Base-by-base conservation (phyloP, 441 rosid species). In the Gossypium schwendimanii region DNA sequence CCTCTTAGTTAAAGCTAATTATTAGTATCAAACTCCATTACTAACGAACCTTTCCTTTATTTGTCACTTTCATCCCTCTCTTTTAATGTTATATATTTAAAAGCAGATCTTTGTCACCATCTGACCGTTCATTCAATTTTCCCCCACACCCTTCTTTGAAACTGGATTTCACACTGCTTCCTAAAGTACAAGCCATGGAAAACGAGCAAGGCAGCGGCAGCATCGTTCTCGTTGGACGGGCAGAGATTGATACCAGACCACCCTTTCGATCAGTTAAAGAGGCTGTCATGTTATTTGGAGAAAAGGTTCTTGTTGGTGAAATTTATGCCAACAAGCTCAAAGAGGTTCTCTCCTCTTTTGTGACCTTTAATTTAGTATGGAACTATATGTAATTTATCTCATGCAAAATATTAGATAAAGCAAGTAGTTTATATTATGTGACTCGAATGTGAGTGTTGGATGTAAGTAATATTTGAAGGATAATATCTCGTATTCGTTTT, bases 271-370 rank as follows among this genome's bases (percentile, higher is more conserved):
- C 74, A 1, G 80, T 77, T 7, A 77, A 77, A 17, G 77, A 77
- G 61, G 80, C 80, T 4, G 74, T 77, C 47, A 39, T 5, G 67
- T 69, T 73, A 63, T 77, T 77, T 14, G 80, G 80, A 3, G 77
- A 77, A 45, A 73, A 50, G 63, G 65, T 77, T 10, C 63, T 77
- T 45, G 89, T 78, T 0, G 90, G 86, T 36, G 92, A 85, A 75
- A 83, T 83, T 45, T 86, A 85, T 78, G 83, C 87, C 75, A 72
- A 54, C 82, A 86, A 84, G 81, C 79, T 91, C 79, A 75, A 60
- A 55, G 82, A 86, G 95, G 97, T 89, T 50, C 20, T 45, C 47
- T 28, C 6, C 44, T 49, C 9, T 54, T 23, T 67, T 21, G 11
- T 9, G 26, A 14, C 18, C 66, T 9, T 62, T 62, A n/a, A 33